Evolutionary conservation across 1,284 basidiomycete species (phyloP).

Genomic region (Sphagnurus paluster): DNA sequence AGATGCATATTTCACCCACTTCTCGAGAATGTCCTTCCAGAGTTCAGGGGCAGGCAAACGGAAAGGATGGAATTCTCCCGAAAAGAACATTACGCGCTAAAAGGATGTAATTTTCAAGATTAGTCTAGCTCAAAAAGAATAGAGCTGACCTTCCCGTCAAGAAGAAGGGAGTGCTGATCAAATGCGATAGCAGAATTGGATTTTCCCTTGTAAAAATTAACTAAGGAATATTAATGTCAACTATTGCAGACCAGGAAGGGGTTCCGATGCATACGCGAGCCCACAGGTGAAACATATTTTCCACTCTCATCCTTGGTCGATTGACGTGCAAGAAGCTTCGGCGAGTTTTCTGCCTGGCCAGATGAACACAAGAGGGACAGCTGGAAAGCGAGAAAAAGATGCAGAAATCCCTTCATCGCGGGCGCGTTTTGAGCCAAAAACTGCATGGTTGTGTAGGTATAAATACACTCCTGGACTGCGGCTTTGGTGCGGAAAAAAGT

Average conservation of each 20-base stretch:
- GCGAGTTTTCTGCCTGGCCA: constrained; percentile 3
- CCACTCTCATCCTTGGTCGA: constrained; percentile 27
- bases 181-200: constrained; percentile 39
- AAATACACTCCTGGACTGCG: constrained; percentile 6
- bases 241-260: background rate
- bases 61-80: constrained; percentile 46
- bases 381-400: constrained; percentile 10
- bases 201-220: constrained; percentile 37
- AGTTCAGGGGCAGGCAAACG: constrained; percentile 46
- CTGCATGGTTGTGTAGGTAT: constrained; percentile 3
- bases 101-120: background rate
- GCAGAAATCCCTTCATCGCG: constrained; percentile 13
- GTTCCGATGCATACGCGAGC: constrained; percentile 27
- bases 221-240: constrained; percentile 15
- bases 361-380: constrained; percentile 5
- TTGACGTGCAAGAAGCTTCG: constrained; percentile 16
- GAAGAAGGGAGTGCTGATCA: constrained; percentile 44
- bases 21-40: constrained; percentile 47
- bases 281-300: constrained; percentile 30
- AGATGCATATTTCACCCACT: constrained; percentile 23
- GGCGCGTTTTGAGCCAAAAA: background rate
- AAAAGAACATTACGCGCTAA: constrained; percentile 40
- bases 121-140: background rate
- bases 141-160: constrained; percentile 38
- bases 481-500: constrained; percentile 17